A percentile compares a stretch with the other conserved stretches of the same genome.
Conservation (phyloP, 1,284 basidiomycete genomes). For the Thecaphora frezii region DNA sequence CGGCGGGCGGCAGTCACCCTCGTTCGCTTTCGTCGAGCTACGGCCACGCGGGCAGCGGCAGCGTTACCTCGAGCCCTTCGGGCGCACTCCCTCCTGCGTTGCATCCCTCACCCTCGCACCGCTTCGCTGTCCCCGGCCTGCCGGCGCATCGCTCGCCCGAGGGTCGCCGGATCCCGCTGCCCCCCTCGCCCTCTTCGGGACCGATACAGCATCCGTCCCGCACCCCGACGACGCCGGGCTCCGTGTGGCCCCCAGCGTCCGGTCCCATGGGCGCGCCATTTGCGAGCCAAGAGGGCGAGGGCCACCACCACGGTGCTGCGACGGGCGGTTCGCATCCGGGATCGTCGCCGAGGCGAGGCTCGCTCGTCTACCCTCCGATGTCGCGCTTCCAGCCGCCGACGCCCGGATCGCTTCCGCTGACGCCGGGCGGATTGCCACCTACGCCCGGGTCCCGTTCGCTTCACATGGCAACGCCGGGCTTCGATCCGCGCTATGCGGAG, state of each 20-base stretch:
- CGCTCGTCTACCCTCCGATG: background rate
- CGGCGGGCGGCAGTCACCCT: conserved; percentile 1
- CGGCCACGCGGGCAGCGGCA: conserved; percentile 2
- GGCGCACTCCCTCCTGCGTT: conserved; percentile 13
- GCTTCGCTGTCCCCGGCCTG: conserved; percentile 29
- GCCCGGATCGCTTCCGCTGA: background rate
- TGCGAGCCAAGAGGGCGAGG: background rate
- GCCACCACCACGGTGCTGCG: background rate
- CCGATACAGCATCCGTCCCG: background rate
- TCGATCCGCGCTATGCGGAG: background rate
- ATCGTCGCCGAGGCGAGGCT: background rate
- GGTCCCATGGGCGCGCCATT: background rate
- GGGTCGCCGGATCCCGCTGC: conserved; percentile 17
- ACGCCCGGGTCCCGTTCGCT: background rate
- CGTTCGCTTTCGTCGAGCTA: conserved; percentile 19
- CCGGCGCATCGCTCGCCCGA: conserved; percentile 29
- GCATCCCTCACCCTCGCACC: conserved; percentile 36
- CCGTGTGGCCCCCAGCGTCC: background rate
- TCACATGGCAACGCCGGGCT: background rate
- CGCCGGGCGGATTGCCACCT: background rate
- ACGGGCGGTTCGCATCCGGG: background rate
- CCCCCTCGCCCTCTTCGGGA: conserved; percentile 15
- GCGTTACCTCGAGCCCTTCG: conserved; percentile 29
- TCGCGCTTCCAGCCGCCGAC: background rate
- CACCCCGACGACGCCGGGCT: background rate